These are phyloP conservation scores for Ulvella scutata DNA, from an alignment of 139 green algal genomes.

Conservation along the genomic window DNA sequence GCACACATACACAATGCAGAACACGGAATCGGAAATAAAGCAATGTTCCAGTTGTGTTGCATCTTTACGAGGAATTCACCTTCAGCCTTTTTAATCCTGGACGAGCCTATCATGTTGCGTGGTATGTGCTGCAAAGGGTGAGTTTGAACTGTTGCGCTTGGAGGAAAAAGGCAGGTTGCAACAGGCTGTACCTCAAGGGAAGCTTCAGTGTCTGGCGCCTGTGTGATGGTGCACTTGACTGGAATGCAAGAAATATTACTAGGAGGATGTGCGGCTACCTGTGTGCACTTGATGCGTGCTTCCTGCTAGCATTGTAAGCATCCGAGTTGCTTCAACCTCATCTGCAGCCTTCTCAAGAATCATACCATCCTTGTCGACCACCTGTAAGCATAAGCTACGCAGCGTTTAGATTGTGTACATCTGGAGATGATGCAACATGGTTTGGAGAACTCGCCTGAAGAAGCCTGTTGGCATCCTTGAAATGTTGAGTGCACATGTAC, in stretches of 20 bases:
- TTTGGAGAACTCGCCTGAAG: too few relatives aligned
- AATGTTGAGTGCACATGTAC: too few relatives aligned
- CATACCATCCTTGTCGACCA: slow-evolving; percentile 43
- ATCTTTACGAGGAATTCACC: not conserved
- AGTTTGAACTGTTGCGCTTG: too few relatives aligned
- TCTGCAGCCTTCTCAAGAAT: slow-evolving; percentile 79
- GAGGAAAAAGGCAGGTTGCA: too few relatives aligned
- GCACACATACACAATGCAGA: not conserved
- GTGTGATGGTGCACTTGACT: not conserved
- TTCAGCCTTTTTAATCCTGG: too few relatives aligned
- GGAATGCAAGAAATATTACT: slow-evolving; percentile 30
- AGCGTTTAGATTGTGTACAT: not conserved
- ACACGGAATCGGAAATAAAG: not conserved
- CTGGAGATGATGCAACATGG: too few relatives aligned
- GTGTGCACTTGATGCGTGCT: slow-evolving; percentile 66
- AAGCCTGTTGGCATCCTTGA: too few relatives aligned
- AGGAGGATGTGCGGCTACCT: slow-evolving; percentile 48
- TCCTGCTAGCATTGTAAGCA: slow-evolving; percentile 52
- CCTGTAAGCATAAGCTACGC: slow-evolving; percentile 10
- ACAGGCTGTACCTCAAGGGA: too few relatives aligned
- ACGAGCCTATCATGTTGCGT: too few relatives aligned
- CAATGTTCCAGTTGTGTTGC: not conserved
- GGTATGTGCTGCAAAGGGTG: too few relatives aligned
- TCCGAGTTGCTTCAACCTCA: slow-evolving; percentile 34
- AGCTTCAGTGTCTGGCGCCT: not conserved